These are phyloP conservation scores for Venturia nashicola DNA, from an alignment of 2,329 filamentous ascomycete genomes.

Conservation along the genomic window DNA sequence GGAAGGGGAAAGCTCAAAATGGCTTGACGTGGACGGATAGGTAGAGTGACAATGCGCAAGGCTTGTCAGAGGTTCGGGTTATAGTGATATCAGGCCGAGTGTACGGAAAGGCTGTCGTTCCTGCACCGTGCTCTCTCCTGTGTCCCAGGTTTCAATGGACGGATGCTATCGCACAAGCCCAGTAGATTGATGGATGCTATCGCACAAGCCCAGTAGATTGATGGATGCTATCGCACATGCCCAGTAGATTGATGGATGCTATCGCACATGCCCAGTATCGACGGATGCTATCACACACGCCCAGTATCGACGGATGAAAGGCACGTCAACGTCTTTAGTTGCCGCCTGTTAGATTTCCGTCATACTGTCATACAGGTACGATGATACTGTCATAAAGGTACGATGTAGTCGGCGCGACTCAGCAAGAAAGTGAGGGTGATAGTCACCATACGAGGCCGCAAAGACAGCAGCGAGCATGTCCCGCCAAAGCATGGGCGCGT, in stretches of 20 bases:
- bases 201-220: neutral
- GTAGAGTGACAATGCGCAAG: neutral
- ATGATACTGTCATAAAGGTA: neutral
- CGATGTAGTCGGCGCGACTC: neutral
- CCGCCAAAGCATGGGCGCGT: neutral
- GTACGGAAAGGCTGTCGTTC: neutral
- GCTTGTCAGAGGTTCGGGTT: neutral
- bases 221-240: neutral
- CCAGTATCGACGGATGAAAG: too few relatives aligned
- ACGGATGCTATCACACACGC: too few relatives aligned
- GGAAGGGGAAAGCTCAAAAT: neutral
- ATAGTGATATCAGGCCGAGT: neutral
- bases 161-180: neutral
- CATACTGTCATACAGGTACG: too few relatives aligned
- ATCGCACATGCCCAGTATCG: neutral
- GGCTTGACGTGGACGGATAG: neutral
- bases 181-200: neutral
- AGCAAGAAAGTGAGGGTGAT: neutral
- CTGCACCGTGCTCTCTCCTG: neutral
- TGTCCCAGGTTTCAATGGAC: conserved; percentile 1
- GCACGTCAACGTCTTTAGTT: neutral
- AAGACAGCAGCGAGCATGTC: neutral
- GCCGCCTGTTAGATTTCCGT: neutral
- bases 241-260: neutral
- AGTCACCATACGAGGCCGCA: neutral